phyloP scores from a whole-genome alignment of 2,329 filamentous ascomycete genomes.

The Amphichorda felina region DNA sequence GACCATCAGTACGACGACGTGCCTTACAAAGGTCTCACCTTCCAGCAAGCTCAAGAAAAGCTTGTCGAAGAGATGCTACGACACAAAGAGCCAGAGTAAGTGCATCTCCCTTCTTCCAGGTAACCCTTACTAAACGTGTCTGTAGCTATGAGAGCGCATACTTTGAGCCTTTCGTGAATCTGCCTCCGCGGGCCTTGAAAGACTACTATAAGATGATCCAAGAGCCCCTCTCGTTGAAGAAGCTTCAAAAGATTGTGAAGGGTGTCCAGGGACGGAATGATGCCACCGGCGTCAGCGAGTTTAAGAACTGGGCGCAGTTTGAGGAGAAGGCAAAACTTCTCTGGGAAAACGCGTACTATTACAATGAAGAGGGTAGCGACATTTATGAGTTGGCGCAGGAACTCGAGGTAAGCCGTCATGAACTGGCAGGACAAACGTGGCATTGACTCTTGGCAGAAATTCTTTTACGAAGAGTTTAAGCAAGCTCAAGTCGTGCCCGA shows the following conservation, averaged over 20 bases:
- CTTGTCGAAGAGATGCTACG: constrained; percentile 66
- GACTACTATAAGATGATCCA: constrained; percentile 83
- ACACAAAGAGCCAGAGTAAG: constrained; percentile 53
- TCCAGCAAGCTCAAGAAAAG: constrained; percentile 80
- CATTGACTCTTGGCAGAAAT: constrained; percentile 36
- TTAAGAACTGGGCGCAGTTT: constrained; percentile 73
- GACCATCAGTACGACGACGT: constrained; percentile 42
- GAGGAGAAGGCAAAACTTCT: constrained; percentile 70
- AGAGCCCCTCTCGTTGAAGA: constrained; percentile 67
- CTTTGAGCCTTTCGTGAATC: constrained; percentile 63
- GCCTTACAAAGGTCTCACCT: constrained; percentile 59
- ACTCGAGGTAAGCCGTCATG: constrained; percentile 56
- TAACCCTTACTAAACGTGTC: constrained; percentile 8
- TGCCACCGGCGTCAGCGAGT: constrained; percentile 51
- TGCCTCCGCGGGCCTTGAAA: constrained; percentile 63
- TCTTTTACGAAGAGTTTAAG: constrained; percentile 56
- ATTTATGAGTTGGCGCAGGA: constrained; percentile 68
- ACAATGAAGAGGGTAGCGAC: constrained; percentile 85
- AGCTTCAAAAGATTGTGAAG: constrained; percentile 64
- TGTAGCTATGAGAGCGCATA: constrained; percentile 56
- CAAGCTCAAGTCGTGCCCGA: constrained; percentile 66
- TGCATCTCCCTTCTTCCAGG: constrained; percentile 5
- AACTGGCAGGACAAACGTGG: too few species aligned
- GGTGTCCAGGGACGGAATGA: constrained; percentile 59
- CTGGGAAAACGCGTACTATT: constrained; percentile 80